Evolutionary conservation across 2,329 filamentous ascomycete species (phyloP).

Genomic region (Cordyceps sp.): DNA sequence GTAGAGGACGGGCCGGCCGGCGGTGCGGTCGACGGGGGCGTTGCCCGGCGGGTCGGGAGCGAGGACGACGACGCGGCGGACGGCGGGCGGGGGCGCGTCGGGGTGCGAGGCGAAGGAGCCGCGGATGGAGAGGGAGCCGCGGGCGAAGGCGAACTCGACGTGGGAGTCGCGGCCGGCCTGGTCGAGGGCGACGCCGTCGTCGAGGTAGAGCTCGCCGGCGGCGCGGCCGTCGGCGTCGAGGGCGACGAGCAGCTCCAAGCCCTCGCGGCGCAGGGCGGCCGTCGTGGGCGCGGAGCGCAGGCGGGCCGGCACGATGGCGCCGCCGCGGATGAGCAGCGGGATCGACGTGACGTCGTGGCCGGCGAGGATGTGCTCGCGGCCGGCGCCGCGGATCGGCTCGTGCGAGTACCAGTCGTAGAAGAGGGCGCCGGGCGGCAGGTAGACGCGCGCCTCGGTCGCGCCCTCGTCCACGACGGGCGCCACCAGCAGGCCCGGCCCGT

Average conservation of each 20-base stretch:
- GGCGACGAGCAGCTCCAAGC: conserved; percentile 58
- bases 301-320: conserved; percentile 46
- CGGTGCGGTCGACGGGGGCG: no score
- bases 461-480: conserved; percentile 29
- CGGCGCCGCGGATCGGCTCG: conserved; percentile 21
- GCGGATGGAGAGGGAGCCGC: no score
- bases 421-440: conserved; percentile 29
- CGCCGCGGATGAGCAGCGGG: conserved; percentile 51
- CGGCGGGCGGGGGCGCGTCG: no score
- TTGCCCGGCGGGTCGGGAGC: no score
- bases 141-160: no score
- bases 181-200: conserved; percentile 55
- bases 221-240: conserved; percentile 46
- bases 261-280: conserved; percentile 40
- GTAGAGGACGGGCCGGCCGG: no score
- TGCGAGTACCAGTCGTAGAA: conserved; percentile 39
- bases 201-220: conserved; percentile 53
- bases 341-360: conserved; percentile 29
- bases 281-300: conserved; percentile 43
- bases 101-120: no score
- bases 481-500: conserved; percentile 29
- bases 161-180: no score
- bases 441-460: conserved; percentile 25
- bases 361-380: conserved; percentile 14
- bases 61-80: no score